Conservation (phyloP, 441 rosid genomes). For the Cnidoscolus chayamansa region DNA sequence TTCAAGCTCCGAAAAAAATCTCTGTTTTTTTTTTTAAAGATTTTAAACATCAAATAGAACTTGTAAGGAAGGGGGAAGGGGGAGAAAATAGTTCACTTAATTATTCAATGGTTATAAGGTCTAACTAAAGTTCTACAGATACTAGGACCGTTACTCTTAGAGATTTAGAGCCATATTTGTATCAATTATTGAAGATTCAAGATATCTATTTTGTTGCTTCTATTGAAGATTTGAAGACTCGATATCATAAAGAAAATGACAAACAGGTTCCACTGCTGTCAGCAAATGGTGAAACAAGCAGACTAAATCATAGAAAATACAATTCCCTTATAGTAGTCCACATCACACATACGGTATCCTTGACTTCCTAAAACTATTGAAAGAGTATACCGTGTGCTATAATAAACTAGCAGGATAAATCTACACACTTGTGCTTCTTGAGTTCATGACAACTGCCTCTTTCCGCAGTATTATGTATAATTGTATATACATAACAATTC, state of each 20-base stretch:
- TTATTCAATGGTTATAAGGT: not conserved
- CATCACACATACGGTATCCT: too few species aligned
- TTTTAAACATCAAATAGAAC: slow-evolving; percentile 13
- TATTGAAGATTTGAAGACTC: not conserved
- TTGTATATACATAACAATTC: not conserved
- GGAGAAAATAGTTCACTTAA: not conserved
- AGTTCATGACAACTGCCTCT: not conserved
- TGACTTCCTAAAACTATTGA: too few species aligned
- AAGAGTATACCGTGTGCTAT: not conserved
- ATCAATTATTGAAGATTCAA: not conserved
- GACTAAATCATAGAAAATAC: not conserved
- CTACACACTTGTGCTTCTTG: not conserved
- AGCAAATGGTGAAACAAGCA: not conserved
- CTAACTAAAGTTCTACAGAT: not conserved
- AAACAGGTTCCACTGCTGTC: not conserved
- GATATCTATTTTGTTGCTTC: not conserved
- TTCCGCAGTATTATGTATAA: not conserved
- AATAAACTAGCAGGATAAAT: not conserved
- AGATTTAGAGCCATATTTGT: not conserved
- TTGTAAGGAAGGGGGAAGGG: not conserved
- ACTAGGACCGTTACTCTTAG: too few species aligned
- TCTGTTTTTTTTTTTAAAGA: slow-evolving; percentile 29
- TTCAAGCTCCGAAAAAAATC: slow-evolving; percentile 68
- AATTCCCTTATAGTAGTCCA: not conserved
- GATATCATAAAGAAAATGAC: not conserved